Conservation (phyloP, 2,329 filamentous ascomycete species). For the Onygena corvina region DNA sequence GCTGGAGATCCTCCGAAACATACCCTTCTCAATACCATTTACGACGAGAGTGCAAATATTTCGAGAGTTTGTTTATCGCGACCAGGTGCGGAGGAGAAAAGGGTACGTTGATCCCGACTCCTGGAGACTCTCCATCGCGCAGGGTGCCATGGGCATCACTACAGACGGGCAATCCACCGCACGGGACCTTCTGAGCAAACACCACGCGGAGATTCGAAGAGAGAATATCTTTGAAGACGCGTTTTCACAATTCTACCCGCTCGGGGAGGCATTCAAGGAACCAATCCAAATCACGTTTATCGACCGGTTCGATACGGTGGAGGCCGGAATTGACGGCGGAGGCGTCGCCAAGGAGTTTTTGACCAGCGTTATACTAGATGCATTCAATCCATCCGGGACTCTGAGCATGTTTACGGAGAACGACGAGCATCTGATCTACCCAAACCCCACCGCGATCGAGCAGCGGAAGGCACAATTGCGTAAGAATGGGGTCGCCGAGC, state of each 20-base stretch:
- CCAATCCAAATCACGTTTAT: constrained; percentile 95
- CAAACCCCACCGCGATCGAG: constrained; percentile 68
- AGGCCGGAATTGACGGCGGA: constrained; percentile 92
- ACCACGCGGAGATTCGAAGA: constrained; percentile 69
- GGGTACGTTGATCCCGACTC: constrained; percentile 60
- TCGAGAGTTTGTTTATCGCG: constrained; percentile 75
- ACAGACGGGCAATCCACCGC: constrained; percentile 30
- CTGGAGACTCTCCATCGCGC: constrained; percentile 54
- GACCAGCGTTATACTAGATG: constrained; percentile 73
- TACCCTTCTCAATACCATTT: constrained; percentile 95
- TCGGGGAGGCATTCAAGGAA: constrained; percentile 78
- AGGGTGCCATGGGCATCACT: constrained; percentile 30
- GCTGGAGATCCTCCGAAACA: constrained; percentile 81
- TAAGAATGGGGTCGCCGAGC: constrained; percentile 41
- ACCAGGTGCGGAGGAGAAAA: constrained; percentile 59
- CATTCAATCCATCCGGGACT: constrained; percentile 52
- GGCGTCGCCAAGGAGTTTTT: constrained; percentile 97
- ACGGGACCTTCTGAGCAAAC: constrained; percentile 39
- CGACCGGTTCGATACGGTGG: constrained; percentile 71
- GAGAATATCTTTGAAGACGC: constrained; percentile 77
- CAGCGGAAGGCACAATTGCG: constrained; percentile 50
- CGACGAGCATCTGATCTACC: constrained; percentile 74
- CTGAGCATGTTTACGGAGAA: constrained; percentile 68
- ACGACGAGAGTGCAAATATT: constrained; percentile 85
- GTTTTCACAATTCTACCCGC: constrained; percentile 64